These are phyloP conservation scores for Fusarium pseudonygamai DNA, from an alignment of 2,329 filamentous ascomycete genomes.

Conservation along the genomic window DNA sequence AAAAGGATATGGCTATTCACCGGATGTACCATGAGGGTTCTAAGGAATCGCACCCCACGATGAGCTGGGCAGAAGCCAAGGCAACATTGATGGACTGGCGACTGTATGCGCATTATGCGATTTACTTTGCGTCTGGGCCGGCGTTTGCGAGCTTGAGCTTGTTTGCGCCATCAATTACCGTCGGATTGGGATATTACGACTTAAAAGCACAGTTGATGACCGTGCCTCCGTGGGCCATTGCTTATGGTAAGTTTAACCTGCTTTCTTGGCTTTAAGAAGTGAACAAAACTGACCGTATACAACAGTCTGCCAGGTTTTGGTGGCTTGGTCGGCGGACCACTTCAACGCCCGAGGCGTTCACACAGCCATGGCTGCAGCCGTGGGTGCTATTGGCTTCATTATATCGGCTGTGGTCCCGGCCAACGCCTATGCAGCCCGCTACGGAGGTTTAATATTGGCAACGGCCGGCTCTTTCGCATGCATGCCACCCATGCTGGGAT, in stretches of 20 bases:
- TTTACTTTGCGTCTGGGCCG: conserved; percentile 61
- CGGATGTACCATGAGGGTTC: conserved; percentile 59
- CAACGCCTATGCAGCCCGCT: conserved; percentile 67
- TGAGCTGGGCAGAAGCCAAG: conserved; percentile 75
- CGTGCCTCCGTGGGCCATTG: conserved; percentile 71
- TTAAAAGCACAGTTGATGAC: conserved; percentile 73
- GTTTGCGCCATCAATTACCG: conserved; percentile 69
- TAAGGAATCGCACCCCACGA: conserved; percentile 67
- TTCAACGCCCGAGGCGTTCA: conserved; percentile 64
- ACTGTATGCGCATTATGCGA: conserved; percentile 73
- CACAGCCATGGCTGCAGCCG: conserved; percentile 53
- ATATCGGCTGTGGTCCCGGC: conserved; percentile 71
- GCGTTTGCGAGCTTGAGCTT: conserved; percentile 69
- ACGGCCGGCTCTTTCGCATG: conserved; percentile 73
- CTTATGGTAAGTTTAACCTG: conserved; percentile 56
- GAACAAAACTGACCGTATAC: conserved; percentile 1
- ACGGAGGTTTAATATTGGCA: conserved; percentile 75
- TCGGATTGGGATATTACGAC: conserved; percentile 60
- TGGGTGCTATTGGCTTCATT: conserved; percentile 63
- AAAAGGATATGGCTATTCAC: conserved; percentile 63
- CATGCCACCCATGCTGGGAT: conserved; percentile 76
- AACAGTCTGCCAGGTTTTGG: conserved; percentile 51
- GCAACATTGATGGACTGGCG: conserved; percentile 72
- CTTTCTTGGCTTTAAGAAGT: neutral
- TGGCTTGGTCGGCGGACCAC: conserved; percentile 70